These are phyloP conservation scores for Clonostachys sp. DNA, from an alignment of 2,329 filamentous ascomycete genomes.

Conservation along the genomic window DNA sequence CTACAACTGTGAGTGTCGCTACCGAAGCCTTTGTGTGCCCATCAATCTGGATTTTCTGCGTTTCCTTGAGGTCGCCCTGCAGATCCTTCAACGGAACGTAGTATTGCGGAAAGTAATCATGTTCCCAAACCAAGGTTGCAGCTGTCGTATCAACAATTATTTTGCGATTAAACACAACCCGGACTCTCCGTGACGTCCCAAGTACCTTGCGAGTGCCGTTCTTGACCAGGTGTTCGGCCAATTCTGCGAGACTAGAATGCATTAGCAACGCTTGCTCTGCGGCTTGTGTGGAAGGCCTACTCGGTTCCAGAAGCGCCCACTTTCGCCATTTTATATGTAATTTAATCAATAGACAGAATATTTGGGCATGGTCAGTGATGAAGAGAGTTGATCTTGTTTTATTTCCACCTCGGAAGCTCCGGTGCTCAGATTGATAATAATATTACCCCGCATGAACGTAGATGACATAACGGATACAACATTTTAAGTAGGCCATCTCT, in stretches of 20 bases:
- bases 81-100: conserved; percentile 28
- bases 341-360: too few relatives aligned
- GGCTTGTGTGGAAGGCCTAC: not conserved
- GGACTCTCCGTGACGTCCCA: conserved; percentile 19
- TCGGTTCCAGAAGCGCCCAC: not conserved
- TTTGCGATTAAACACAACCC: conserved; percentile 22
- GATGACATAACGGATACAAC: too few relatives aligned
- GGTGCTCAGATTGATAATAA: too few relatives aligned
- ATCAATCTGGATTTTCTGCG: conserved; percentile 14
- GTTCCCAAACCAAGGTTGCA: conserved; percentile 36
- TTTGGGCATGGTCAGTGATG: too few relatives aligned
- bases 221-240: conserved; percentile 15
- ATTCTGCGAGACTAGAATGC: conserved; percentile 15
- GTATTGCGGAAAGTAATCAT: conserved; percentile 41
- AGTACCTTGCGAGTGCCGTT: conserved; percentile 10
- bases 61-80: conserved; percentile 15
- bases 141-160: conserved; percentile 28
- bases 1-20: conserved; percentile 20
- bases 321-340: not conserved
- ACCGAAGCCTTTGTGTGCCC: conserved; percentile 17
- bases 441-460: too few relatives aligned
- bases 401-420: too few relatives aligned
- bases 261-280: not conserved
- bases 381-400: too few relatives aligned
- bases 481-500: too few relatives aligned